Conservation (phyloP, 129 eudicot species). For the Mikania micrantha region DNA sequence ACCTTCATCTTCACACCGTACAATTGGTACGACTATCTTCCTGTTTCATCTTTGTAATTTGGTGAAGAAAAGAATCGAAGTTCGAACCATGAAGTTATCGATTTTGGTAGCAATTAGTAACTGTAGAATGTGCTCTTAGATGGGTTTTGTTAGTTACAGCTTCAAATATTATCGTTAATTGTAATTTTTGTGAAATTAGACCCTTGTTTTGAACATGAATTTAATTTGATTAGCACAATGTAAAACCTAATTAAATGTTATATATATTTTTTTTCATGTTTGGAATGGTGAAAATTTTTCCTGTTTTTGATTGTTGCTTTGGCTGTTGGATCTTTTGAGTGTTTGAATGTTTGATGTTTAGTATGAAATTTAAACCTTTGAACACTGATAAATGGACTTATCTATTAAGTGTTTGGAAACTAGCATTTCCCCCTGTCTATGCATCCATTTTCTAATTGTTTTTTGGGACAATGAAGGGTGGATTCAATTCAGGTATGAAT, state of each 20-base stretch:
- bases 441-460: not conserved
- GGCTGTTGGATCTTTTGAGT: not conserved
- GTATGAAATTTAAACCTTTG: not conserved
- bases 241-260: not conserved
- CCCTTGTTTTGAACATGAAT: not conserved
- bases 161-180: not conserved
- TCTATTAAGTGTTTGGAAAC: not conserved
- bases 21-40: slow-evolving; percentile 19
- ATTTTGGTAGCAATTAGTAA: slow-evolving; percentile 15
- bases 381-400: not conserved
- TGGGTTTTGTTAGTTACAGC: not conserved
- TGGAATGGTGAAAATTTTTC: not conserved
- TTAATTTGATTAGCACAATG: not conserved
- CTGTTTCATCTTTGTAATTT: slow-evolving; percentile 12
- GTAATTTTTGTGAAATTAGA: not conserved
- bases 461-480: not conserved
- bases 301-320: not conserved
- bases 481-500: not conserved
- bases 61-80: not conserved
- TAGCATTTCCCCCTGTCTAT: not conserved
- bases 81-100: slow-evolving; percentile 10
- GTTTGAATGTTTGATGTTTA: not conserved
- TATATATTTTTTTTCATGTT: not conserved
- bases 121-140: slow-evolving; percentile 11
- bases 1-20: slow-evolving; percentile 15